phyloP scores from a whole-genome alignment of 78 protist species.

The Pigoraptor vietnamica region DNA sequence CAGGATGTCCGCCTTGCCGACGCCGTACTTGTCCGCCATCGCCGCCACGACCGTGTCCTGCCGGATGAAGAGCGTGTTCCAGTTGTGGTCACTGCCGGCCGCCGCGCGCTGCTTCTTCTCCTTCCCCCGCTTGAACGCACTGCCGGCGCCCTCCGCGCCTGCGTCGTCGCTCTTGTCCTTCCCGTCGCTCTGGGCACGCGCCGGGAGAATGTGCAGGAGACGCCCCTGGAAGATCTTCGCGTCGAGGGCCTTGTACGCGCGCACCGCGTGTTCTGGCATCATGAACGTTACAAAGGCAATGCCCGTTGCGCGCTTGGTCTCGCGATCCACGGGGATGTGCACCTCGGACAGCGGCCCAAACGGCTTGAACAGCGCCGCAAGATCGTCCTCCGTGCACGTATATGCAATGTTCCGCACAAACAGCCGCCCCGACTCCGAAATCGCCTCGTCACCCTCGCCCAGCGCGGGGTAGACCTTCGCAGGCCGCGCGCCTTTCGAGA shows the following conservation, averaged over 20 bases:
- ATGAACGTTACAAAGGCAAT: conserved; percentile 67
- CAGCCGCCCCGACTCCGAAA: conserved; percentile 54
- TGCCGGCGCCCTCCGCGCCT: neutral
- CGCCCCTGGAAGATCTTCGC: conserved; percentile 58
- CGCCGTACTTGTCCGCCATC: conserved; percentile 50
- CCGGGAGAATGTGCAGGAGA: conserved; percentile 73
- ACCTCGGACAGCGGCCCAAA: conserved; percentile 62
- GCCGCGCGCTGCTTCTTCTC: conserved; percentile 9
- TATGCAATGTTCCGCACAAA: conserved; percentile 68
- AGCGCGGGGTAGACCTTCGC: neutral
- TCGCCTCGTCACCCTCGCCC: neutral
- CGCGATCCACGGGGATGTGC: conserved; percentile 73
- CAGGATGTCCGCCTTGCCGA: conserved; percentile 65
- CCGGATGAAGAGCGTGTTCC: conserved; percentile 90
- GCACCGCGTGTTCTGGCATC: conserved; percentile 72
- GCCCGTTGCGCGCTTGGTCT: conserved; percentile 74
- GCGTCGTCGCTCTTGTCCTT: neutral
- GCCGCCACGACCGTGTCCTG: conserved; percentile 77
- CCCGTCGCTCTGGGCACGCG: neutral
- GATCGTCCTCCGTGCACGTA: conserved; percentile 61
- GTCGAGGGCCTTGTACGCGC: conserved; percentile 41
- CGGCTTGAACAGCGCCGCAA: conserved; percentile 21
- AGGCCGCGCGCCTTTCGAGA: neutral
- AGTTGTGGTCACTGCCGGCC: conserved; percentile 55
- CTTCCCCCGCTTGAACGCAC: neutral